These are phyloP conservation scores for Annulohypoxylon maeteangense DNA, from an alignment of 495 filamentous ascomycete genomes.

Conservation along the genomic window DNA sequence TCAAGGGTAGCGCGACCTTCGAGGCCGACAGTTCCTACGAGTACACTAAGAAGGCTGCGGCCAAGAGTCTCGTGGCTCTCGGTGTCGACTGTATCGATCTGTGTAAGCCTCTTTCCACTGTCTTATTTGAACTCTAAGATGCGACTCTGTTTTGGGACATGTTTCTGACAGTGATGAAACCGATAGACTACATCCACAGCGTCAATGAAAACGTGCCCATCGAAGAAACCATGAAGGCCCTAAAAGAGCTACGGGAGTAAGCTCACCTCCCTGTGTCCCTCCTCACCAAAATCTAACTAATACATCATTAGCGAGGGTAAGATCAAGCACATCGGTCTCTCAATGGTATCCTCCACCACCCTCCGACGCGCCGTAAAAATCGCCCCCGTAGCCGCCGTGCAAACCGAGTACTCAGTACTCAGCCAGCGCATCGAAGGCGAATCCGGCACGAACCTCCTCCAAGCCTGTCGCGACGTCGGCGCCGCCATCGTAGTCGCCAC, in stretches of 20 bases:
- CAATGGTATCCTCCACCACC: slow-evolving; percentile 51
- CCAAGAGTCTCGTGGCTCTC: slow-evolving; percentile 54
- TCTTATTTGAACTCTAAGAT: not conserved
- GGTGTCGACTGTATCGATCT: slow-evolving; percentile 60
- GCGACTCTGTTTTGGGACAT: too few species aligned
- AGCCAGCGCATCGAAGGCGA: slow-evolving; percentile 65
- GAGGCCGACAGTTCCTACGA: slow-evolving; percentile 53
- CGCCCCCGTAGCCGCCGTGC: slow-evolving; percentile 63
- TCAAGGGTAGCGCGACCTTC: slow-evolving; percentile 40
- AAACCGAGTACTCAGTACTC: slow-evolving; percentile 73
- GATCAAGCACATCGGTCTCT: slow-evolving; percentile 63
- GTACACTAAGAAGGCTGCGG: slow-evolving; percentile 59
- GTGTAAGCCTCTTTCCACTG: slow-evolving; percentile 40
- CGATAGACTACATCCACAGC: slow-evolving; percentile 48
- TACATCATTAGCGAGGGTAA: slow-evolving; percentile 50
- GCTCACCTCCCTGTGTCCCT: not conserved
- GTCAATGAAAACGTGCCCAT: slow-evolving; percentile 55
- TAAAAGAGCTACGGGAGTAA: slow-evolving; percentile 63
- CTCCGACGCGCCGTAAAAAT: slow-evolving; percentile 56
- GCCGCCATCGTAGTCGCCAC: slow-evolving; percentile 62
- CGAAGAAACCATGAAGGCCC: slow-evolving; percentile 58
- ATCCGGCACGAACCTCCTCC: slow-evolving; percentile 55
- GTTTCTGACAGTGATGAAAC: slow-evolving; percentile 51
- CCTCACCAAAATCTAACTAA: not conserved
- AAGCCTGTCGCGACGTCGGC: slow-evolving; percentile 70